Evolutionary conservation across 768 basidiomycete species (phyloP), one percentile per base, ranked within the genome.

Genomic region (Leucocoprinus birnbaumii): DNA sequence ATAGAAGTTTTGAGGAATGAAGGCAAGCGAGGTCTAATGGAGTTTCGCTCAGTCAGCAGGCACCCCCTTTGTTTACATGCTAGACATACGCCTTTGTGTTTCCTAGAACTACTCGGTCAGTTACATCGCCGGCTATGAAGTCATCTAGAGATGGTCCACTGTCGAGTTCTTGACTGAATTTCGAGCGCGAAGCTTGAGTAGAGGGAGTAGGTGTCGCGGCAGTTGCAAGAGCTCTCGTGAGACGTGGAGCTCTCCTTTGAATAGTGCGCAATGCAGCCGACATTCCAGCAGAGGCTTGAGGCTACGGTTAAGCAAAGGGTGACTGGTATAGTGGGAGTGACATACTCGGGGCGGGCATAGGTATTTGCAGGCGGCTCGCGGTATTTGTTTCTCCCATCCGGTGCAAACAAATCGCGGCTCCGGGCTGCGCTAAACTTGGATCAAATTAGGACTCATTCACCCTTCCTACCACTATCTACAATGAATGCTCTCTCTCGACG

Each of bases 1-100:
- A 96, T 94, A 38, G 86, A 86, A 11, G 94, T 95, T 76, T 96
- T 96, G 40, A 98, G 75, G 72, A 86, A 88, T 1, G 85, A 82
- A 18, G 94, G 94, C 8, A 98, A 79, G 35, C 94, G 87, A 41
- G 91, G 91, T 27, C 94, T 96, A 37, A 46, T 21, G 52, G 24
- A 45, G 34, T 19, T 52, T 21, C 11, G 34, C 21, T 50, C 19
- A 60, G 48, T 45, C 38, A 52, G 49, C 27, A 41, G 21, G 34
- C 8, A 1, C 16, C 18, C 35, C 10, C 16, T 18, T 18, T 10
- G 35, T 18, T 52, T n/a, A n/a, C 45, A 35, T 57, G 48, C 41
- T 46, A 27, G 37, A 67, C 82, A 59, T 64, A 88, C 91, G 78
- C 81, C 59, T 74, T 81, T 5, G 82, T 75, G 60, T 86, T 91